Percentiles rank a stretch among this genome's conserved stretches.
These are phyloP conservation scores for Ceratocystis cacaofunesta DNA, from an alignment of 2,329 filamentous ascomycete genomes.

Conservation along the genomic window DNA sequence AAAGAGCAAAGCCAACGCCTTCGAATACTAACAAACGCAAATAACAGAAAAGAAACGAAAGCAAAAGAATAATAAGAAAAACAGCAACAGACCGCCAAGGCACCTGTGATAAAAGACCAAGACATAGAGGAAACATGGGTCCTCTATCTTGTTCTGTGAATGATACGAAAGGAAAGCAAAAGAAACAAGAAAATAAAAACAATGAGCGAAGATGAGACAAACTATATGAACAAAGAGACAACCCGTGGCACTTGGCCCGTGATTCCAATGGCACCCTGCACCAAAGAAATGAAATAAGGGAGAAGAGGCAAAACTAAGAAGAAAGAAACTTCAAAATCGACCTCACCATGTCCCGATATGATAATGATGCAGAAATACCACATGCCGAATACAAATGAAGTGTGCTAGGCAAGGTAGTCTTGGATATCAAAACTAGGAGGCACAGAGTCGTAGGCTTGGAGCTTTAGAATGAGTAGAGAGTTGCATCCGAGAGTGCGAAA, in stretches of 20 bases:
- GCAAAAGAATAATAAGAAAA: neutral
- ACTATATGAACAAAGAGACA: neutral
- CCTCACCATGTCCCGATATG: neutral
- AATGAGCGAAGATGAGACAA: neutral
- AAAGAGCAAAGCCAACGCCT: neutral
- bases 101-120: constrained; percentile 4
- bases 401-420: neutral
- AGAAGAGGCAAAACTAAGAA: neutral
- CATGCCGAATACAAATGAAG: constrained; percentile 4
- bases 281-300: neutral
- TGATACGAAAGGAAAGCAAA: neutral
- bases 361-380: neutral
- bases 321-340: neutral
- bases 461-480: constrained; percentile 12
- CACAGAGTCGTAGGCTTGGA: constrained; percentile 1
- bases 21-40: neutral
- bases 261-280: neutral
- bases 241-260: neutral
- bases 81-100: neutral
- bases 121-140: neutral
- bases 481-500: constrained; percentile 4
- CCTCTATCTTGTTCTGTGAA: constrained; percentile 3
- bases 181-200: neutral
- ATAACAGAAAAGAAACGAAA: neutral
- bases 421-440: neutral